Conservation (phyloP, 805 yeast species). For the Saturnispora silvae region DNA sequence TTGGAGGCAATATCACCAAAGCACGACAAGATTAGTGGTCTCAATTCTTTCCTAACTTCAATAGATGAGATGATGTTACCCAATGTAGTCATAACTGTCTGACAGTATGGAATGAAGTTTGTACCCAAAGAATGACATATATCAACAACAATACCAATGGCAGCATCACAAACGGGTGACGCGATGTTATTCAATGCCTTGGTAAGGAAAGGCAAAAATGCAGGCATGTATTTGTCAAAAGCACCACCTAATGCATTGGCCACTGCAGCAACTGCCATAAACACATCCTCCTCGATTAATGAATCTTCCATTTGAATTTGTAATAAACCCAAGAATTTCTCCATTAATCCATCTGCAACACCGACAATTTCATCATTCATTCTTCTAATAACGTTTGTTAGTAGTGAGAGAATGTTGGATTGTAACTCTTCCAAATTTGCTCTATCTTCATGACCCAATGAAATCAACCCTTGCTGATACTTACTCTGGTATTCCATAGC, state of each 20-base stretch:
- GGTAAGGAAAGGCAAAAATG: conserved; percentile 74
- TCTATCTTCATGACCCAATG: conserved; percentile 50
- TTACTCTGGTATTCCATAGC: conserved; percentile 56
- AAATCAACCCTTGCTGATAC: conserved; percentile 11
- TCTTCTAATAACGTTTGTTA: conserved; percentile 79
- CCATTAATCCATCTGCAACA: conserved; percentile 81
- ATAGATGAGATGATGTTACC: conserved; percentile 61
- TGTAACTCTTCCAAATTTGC: conserved; percentile 82
- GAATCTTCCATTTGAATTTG: conserved; percentile 49
- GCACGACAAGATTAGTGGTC: conserved; percentile 82
- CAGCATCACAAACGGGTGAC: conserved; percentile 74
- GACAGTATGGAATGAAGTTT: conserved; percentile 61
- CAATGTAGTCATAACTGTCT: conserved; percentile 72
- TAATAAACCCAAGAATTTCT: conserved; percentile 64
- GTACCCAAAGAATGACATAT: conserved; percentile 80
- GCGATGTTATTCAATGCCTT: conserved; percentile 75
- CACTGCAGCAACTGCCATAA: conserved; percentile 83
- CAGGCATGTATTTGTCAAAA: conserved; percentile 67
- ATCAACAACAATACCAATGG: conserved; percentile 93
- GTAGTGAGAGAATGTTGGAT: conserved; percentile 63
- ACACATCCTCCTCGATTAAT: conserved; percentile 82
- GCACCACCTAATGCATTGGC: conserved; percentile 67
- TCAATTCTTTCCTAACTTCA: conserved; percentile 65
- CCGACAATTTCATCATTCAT: conserved; percentile 51
- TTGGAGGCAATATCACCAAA: conserved; percentile 94